Conservation (phyloP, 2,329 filamentous ascomycete species). For the Penicillium hordei region DNA sequence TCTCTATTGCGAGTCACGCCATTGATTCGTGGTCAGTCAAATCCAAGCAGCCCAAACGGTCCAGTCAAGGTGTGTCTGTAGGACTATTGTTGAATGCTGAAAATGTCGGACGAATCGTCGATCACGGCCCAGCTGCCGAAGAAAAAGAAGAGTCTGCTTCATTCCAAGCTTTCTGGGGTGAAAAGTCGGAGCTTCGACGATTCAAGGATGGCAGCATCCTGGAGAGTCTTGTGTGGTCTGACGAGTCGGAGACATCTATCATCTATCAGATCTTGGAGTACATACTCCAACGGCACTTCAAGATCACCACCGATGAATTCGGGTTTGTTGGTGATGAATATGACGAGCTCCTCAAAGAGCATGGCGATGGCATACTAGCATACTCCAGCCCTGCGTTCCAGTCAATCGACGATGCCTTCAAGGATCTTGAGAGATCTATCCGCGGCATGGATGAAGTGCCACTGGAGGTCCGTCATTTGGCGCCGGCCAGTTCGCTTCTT, state of each 20-base stretch:
- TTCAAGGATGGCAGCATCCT: slow-evolving; percentile 95
- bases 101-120: slow-evolving; percentile 73
- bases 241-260: slow-evolving; percentile 61
- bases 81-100: slow-evolving; percentile 71
- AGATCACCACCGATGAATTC: slow-evolving; percentile 56
- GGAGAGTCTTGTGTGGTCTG: slow-evolving; percentile 85
- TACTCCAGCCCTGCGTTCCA: slow-evolving; percentile 60
- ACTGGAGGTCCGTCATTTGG: slow-evolving; percentile 78
- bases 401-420: slow-evolving; percentile 67
- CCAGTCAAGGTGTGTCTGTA: slow-evolving; percentile 52
- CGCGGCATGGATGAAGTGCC: slow-evolving; percentile 79
- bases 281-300: slow-evolving; percentile 68
- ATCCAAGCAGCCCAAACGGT: slow-evolving; percentile 33
- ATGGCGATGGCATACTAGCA: slow-evolving; percentile 40
- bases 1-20: slow-evolving; percentile 57
- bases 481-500: slow-evolving; percentile 68
- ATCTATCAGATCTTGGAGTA: slow-evolving; percentile 78
- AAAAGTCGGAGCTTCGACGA: slow-evolving; percentile 85
- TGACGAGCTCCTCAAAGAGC: slow-evolving; percentile 36
- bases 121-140: slow-evolving; percentile 84
- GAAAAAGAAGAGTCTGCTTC: slow-evolving; percentile 76
- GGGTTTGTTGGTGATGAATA: slow-evolving; percentile 54
- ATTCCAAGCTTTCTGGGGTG: slow-evolving; percentile 92
- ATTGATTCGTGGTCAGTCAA: slow-evolving; percentile 50
- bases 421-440: slow-evolving; percentile 72